phyloP scores from a whole-genome alignment of 345 rosid species.

The Rhodamnia rubescens region DNA sequence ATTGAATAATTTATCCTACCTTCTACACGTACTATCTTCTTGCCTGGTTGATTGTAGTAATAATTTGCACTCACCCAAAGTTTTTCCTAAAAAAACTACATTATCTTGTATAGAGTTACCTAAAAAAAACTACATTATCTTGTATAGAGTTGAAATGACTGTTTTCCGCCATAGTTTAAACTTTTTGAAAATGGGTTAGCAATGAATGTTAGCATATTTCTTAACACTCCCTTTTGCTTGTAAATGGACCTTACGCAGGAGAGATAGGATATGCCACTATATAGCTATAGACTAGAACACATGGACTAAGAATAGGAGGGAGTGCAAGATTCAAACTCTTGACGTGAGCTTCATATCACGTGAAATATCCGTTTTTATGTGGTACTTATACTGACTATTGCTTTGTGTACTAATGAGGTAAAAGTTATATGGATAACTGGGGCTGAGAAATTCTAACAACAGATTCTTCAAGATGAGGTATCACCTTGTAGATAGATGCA shows the following conservation, averaged over 20 bases:
- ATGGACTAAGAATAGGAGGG: neutral
- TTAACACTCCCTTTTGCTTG: neutral
- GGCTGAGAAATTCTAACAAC: neutral
- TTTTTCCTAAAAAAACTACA: neutral
- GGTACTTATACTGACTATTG: neutral
- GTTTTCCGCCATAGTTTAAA: neutral
- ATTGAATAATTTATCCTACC: neutral
- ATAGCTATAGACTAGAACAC: neutral
- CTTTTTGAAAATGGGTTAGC: neutral
- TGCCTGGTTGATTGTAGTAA: neutral
- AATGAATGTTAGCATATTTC: neutral
- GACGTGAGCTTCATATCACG: neutral
- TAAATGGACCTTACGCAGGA: neutral
- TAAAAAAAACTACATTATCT: neutral
- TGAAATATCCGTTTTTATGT: neutral
- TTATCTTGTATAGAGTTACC: neutral
- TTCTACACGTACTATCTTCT: neutral
- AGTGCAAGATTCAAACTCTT: neutral
- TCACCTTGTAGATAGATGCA: neutral
- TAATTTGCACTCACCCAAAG: neutral
- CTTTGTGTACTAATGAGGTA: neutral
- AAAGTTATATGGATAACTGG: neutral
- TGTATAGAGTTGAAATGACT: neutral
- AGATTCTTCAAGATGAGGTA: neutral
- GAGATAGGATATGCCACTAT: neutral